phyloP scores from a whole-genome alignment of 78 protist species.

The Planoprotostelium fungivorum region DNA sequence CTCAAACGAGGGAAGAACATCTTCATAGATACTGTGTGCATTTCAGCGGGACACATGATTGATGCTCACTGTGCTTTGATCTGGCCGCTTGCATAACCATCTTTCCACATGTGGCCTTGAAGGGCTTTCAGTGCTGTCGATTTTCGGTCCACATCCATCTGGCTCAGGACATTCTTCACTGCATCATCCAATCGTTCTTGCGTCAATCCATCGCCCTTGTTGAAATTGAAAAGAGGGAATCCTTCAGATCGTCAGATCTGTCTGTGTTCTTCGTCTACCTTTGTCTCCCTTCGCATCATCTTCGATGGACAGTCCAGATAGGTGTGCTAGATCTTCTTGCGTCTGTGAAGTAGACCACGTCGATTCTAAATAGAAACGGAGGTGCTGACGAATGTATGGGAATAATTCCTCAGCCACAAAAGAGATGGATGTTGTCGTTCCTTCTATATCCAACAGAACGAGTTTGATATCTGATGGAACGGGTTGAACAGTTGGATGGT shows the following conservation, averaged over 20 bases:
- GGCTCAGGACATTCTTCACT: slow-evolving; percentile 5
- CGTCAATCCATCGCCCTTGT: neutral
- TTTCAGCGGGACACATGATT: neutral
- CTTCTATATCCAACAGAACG: slow-evolving; percentile 63
- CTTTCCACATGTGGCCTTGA: slow-evolving; percentile 82
- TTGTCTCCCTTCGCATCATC: neutral
- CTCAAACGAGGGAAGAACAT: slow-evolving; percentile 49
- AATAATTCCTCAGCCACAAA: slow-evolving; percentile 79
- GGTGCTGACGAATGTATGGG: slow-evolving; percentile 47
- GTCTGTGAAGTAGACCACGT: slow-evolving; percentile 7
- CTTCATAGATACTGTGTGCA: slow-evolving; percentile 44
- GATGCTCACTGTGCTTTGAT: slow-evolving; percentile 26
- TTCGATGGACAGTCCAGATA: slow-evolving; percentile 5
- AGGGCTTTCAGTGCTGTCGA: slow-evolving; percentile 70
- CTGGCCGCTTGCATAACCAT: slow-evolving; percentile 57
- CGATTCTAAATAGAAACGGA: slow-evolving; percentile 14
- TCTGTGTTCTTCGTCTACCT: neutral
- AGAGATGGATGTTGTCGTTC: slow-evolving; percentile 84
- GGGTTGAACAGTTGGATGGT: too few species aligned
- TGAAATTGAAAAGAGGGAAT: neutral
- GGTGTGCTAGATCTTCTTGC: slow-evolving; percentile 13
- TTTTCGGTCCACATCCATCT: slow-evolving; percentile 71
- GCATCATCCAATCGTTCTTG: slow-evolving; percentile 7
- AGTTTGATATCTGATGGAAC: too few species aligned
- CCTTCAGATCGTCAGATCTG: neutral